Evolutionary conservation across 23 red algal species (phyloP).

Genomic region (Cyanidium caldarium): DNA sequence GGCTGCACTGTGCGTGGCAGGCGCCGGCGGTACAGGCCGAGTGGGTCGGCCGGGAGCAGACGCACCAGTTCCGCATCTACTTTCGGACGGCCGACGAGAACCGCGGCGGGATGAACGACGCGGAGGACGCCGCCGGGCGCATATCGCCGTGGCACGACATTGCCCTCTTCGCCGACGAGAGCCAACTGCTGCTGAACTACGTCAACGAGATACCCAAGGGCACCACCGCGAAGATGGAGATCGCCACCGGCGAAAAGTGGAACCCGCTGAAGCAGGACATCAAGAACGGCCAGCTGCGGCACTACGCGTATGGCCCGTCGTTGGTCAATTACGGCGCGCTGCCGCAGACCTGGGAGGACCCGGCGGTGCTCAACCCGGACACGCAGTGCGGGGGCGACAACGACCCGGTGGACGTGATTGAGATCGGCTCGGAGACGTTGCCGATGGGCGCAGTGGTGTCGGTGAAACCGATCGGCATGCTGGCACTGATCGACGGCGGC

Average conservation of each 20-base stretch:
- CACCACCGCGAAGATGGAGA: slow-evolving; percentile 92
- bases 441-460: slow-evolving; percentile 65
- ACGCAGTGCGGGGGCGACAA: slow-evolving; percentile 60
- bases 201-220: slow-evolving; percentile 97
- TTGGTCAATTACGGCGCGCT: slow-evolving; percentile 93
- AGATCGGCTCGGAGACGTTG: slow-evolving; percentile 39
- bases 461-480: slow-evolving; percentile 73
- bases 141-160: slow-evolving; percentile 98
- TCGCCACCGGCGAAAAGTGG: slow-evolving; percentile 64
- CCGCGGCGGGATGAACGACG: too few species aligned
- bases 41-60: not conserved
- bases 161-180: slow-evolving; percentile 34
- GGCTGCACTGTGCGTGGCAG: too few species aligned
- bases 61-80: not conserved
- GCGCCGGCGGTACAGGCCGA: too few species aligned
- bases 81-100: not conserved
- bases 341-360: slow-evolving; percentile 99
- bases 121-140: slow-evolving; percentile 9
- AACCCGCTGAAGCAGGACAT: slow-evolving; percentile 96
- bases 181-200: slow-evolving; percentile 44
- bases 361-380: slow-evolving; percentile 25
- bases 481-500: slow-evolving; percentile 80
- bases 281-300: slow-evolving; percentile 71
- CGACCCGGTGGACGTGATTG: slow-evolving; percentile 80
- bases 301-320: slow-evolving; percentile 80